Evolutionary conservation across 768 basidiomycete species (phyloP), one percentile per base, ranked within the genome.

Genomic region (Naematelia encephala): DNA sequence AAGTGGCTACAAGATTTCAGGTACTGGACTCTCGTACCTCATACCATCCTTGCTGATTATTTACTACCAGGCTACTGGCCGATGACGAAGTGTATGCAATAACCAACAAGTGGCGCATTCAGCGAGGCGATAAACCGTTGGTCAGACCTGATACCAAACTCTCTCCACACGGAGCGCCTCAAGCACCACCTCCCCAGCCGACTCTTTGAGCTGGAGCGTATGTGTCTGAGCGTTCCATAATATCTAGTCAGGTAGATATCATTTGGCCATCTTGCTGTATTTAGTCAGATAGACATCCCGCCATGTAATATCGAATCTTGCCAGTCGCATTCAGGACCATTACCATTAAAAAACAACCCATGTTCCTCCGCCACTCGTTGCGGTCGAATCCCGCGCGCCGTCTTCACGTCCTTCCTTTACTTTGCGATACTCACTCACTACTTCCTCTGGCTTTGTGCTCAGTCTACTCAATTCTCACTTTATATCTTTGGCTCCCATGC

Each of bases 71-170:
- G 48, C 89, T 87, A 76, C 81, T 97, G 57, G 82, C 90, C 30
- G 91, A 93, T 61, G 82, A 82, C 30, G 80, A 83, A 2, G 87
- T 88, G 0, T 76, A 92, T 48, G 82, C 74, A 28, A 84, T 87
- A 54, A 82, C 85, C 44, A 96, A 97, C 77, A 84, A 85, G n/a
- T 96, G 93, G 93, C 82, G 92, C 61, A 81, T 84, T 59, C 87
- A 90, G 66, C 82, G 90, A 59, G 90, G 89, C 12, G 88, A 91
- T 67, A 76, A 81, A 19, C 60, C 63, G 2, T 47, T 75, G 11
- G 29, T 54, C 14, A 19, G n/a, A 21, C 46, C 46, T 21, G 46
- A 47, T 21, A 39, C 8, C 34, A 39, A 39, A 16, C 34, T 39
- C 34, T 39, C 34, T 8, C 34, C 34, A 8, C 34, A 39, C 8